Evolutionary conservation across 371 early-diverging fungal genomes (phyloP).

Genomic region (Saksenaea vasiformis): DNA sequence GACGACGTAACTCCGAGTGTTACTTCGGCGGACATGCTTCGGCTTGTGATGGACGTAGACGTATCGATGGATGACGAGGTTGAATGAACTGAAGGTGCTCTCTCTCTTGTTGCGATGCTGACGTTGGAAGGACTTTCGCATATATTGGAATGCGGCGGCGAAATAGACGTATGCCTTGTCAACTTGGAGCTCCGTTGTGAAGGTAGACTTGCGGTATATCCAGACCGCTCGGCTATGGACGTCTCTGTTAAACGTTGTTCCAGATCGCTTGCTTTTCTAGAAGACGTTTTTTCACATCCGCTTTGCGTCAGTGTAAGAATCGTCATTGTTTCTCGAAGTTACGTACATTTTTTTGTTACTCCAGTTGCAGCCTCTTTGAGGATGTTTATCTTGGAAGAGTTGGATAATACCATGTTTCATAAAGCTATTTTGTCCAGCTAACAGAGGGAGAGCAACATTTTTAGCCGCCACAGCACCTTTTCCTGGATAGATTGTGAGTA

Average conservation of each 20-base stretch:
- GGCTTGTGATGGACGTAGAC: slow-evolving; percentile 23
- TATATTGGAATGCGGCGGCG: slow-evolving; percentile 8
- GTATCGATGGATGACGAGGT: slow-evolving; percentile 48
- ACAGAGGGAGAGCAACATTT: slow-evolving; percentile 68
- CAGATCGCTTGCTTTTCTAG: slow-evolving; percentile 1
- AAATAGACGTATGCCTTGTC: slow-evolving; percentile 7
- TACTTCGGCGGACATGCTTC: slow-evolving; percentile 22
- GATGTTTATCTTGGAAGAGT: slow-evolving; percentile 74
- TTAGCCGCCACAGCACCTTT: slow-evolving; percentile 77
- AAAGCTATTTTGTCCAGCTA: slow-evolving; percentile 65
- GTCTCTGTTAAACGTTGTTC: background rate
- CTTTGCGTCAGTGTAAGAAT: background rate
- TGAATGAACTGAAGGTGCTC: slow-evolving; percentile 48
- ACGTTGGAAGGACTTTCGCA: slow-evolving; percentile 20
- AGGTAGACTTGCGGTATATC: slow-evolving; percentile 13
- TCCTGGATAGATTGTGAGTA: slow-evolving; percentile 27
- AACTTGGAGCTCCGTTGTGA: slow-evolving; percentile 15
- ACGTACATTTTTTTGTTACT: slow-evolving; percentile 23
- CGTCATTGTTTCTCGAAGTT: background rate
- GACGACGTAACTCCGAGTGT: slow-evolving; percentile 25
- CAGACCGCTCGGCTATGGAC: background rate
- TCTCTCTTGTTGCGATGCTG: slow-evolving; percentile 23
- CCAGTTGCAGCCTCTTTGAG: slow-evolving; percentile 59
- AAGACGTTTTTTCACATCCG: slow-evolving; percentile 1
- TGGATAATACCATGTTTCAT: slow-evolving; percentile 81